Base-by-base conservation (phyloP, 345 rosid genomes). In the Syzygium jambos region DNA sequence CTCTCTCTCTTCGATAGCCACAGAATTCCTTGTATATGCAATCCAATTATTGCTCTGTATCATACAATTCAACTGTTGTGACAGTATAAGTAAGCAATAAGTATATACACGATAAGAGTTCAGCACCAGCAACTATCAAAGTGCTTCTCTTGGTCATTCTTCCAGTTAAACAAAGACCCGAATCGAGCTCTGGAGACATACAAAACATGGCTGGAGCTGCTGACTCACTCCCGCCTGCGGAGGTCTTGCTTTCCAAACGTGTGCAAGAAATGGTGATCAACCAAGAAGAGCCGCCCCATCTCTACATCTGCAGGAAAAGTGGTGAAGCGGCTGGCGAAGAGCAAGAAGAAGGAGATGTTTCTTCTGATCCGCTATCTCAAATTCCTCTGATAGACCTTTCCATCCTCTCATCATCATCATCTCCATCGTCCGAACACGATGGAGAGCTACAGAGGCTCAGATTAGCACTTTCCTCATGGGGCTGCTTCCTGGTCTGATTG, bases 381-480 rank as follows among this genome's bases (percentile, higher is more conserved):
- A 46, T 93, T 86, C 94, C 95, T 53, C 87, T 90, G 52, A 87
- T 94, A 25, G 92, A 93, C 85, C 90, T 94, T 30, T 84, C 91
- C 80, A 22, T 49, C 90, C 78, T 90, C 30, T 86, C 90, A 68
- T 52, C 89, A 12, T 89, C 93, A 34, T 87, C 92, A 23, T 52
- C 88, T 54, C 55, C 85, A 46, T 34, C 53, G 51, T 14, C 84
- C 6, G 52, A 87, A 55, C 88, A 85, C 63, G 55, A 86, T 5
- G 57, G 89, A 61, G 92, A 92, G 84, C 91, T 92, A 43, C 87
- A 86, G 84, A 93, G 91, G 41, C 93, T 94, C 73, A 85, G 91
- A 88, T 88, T 89, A 78, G 94, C 94, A 73, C 94, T 94, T 78
- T 87, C 82, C 86, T 85, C 90, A 2, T 93, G 94, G 95, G 96